Evolutionary conservation across 352 stramenopile genomes (phyloP).

Genomic region (Globisporangium nagaii): DNA sequence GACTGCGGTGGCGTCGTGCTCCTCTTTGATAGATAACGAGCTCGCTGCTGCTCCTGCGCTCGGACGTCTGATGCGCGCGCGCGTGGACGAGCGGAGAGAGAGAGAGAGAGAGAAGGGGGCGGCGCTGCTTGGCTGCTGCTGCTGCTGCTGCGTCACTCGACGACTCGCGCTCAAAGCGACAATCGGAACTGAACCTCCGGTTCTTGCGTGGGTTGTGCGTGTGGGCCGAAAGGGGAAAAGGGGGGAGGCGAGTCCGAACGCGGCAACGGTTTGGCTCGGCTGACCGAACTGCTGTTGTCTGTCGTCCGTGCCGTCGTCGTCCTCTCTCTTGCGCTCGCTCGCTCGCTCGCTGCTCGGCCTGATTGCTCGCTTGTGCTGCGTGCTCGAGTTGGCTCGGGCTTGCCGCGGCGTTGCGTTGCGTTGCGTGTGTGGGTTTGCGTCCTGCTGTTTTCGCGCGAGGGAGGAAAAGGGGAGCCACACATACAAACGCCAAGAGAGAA

Average conservation of each 20-base stretch:
- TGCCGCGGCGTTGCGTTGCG: neutral
- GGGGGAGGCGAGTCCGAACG: neutral
- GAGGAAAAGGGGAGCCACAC: neutral
- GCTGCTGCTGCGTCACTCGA: neutral
- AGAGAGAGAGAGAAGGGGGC: neutral
- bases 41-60: constrained; percentile 1
- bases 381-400: no score
- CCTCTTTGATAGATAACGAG: neutral
- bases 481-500: constrained; percentile 3
- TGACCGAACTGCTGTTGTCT: neutral
- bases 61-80: no score
- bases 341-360: neutral
- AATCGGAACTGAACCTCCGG: constrained; percentile 13
- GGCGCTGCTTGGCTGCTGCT: neutral
- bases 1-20: neutral
- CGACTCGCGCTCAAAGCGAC: constrained; percentile 7
- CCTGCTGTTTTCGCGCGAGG: constrained; percentile 1
- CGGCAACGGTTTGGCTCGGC: neutral
- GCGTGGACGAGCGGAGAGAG: neutral
- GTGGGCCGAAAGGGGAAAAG: neutral
- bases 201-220: no score
- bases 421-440: neutral
- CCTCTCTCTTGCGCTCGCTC: constrained; percentile 9
- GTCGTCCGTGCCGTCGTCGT: neutral
- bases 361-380: neutral